Evolutionary conservation across 805 yeast species (phyloP), one percentile per base, ranked within the genome.

Genomic region (Yamadazyma kitorensis): DNA sequence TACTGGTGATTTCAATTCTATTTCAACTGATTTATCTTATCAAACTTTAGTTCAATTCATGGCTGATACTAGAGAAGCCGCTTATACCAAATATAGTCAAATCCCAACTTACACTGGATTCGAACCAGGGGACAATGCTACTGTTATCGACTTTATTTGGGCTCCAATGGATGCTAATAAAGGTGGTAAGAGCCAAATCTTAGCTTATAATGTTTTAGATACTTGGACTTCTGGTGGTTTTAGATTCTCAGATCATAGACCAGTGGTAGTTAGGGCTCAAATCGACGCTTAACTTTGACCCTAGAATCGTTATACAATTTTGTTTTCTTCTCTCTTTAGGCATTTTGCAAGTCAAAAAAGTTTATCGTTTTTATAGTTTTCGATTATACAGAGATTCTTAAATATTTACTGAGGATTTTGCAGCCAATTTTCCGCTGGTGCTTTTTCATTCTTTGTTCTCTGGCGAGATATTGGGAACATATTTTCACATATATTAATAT

Each of bases 1-100:
- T 14, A 55, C 68, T 9, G 83, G 83, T 5, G 82, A 77, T 49
- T 72, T 80, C 57, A 80, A 80, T 48, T 68, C 79, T 4, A 27
- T 34, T 18, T 32, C 36, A 3, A 34, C 48, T 10, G 54, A 47
- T 24, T 23, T 35, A 12, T 46, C 55, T 9, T 54, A 52, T 24
- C 60, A 63, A 33, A 68, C 72, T 1, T 43, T 74, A 24, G 40
- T 59, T 4, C 35, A 48, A 7, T 27, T 19, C 12, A 27, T 48
- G 22, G 31, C 37, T 29, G 55, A 51, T 29, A 29, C 55, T 51
- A 12, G 72, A 70, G 8, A 59, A 11, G 44, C 55, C n/a, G 61
- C 66, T 4, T 55, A 64, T 6, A 18, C 26, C 10, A 37, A 37
- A n/a, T 33, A 39, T 15, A 13, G 33, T 24, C 24, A 60, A 37